Base-by-base conservation (phyloP, 1,139 yeast species). In the Blastobotrys buckinghamii region DNA sequence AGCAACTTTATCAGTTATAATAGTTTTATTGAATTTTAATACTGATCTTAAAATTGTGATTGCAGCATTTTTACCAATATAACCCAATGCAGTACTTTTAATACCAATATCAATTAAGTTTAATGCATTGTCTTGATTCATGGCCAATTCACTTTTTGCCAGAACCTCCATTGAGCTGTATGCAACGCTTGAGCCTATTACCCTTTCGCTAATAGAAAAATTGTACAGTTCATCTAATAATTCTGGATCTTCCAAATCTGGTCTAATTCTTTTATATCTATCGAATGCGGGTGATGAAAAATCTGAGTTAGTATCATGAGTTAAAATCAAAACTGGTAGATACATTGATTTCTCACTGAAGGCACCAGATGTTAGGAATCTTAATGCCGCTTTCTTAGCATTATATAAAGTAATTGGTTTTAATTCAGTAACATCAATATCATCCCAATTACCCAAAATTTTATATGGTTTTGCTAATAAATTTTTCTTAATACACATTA, bases 271-370 rank as follows among this genome's bases (percentile, higher is more conserved):
- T 36, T 26, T 36, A 39, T 32, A 47, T 17, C 45, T 27, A n/a
- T 36, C 41, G 27, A 13, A 24, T 19, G 53, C 79, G 0, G 69
- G 58, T 37, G 79, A 79, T 20, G 77, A 73, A 3, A 84, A 71
- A 1, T 72, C 63, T 0, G 84, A 74, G 10, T 77, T 73, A 0
- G 77, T 62, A 59, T 86, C 95, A 15, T 77, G 73, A 1, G 85
- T 72, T 0, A 87, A 95, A 29, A 84, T 69, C n/a, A 85, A 62
- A 2, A 82, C 67, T 2, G 69, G 65, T 9, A 64, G 55, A 48
- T 64, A 66, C 16, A 65, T 62, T 27, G 64, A 59, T 1, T 65
- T 60, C 22, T 72, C 69, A 2, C 66, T 53, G 51, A 82, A 76
- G 0, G 74, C 69, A 5, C 73, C 67, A 16, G 60, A 45, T 1